A percentile compares a stretch with the other conserved stretches of the same genome.
Evolutionary conservation across 257 asterid genomes (phyloP).

Genomic region (Paraleonurus japonicus): DNA sequence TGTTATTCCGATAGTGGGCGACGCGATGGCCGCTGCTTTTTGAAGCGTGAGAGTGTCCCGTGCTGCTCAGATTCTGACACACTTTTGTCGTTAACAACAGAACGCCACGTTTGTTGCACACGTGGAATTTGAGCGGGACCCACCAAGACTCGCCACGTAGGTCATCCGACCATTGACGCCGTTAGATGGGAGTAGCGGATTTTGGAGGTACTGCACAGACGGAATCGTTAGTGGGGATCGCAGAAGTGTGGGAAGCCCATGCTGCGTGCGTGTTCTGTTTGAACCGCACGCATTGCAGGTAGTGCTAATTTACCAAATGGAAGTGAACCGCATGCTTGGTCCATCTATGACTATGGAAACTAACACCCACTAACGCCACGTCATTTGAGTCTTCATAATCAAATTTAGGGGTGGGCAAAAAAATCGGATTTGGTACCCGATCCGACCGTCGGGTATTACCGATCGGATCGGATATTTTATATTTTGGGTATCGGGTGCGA

Average conservation of each 20-base stretch:
- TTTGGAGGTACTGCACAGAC: neutral
- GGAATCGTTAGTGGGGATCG: slow-evolving; percentile 26
- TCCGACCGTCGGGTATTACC: too few species aligned
- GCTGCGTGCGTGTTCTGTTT: slow-evolving; percentile 23
- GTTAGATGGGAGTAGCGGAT: slow-evolving; percentile 18
- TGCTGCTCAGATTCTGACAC: slow-evolving; percentile 41
- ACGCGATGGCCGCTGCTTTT: slow-evolving; percentile 16
- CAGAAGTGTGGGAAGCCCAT: slow-evolving; percentile 26
- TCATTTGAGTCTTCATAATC: neutral
- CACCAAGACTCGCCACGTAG: slow-evolving; percentile 27
- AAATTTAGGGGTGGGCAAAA: too few species aligned
- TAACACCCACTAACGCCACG: neutral
- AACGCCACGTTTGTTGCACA: slow-evolving; percentile 16
- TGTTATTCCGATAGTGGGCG: slow-evolving; percentile 1
- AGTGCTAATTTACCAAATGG: neutral
- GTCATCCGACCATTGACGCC: slow-evolving; percentile 18
- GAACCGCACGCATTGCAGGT: slow-evolving; percentile 18
- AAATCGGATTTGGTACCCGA: too few species aligned
- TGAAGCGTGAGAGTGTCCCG: slow-evolving; percentile 39
- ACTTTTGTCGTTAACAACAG: slow-evolving; percentile 28
- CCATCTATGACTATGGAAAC: neutral
- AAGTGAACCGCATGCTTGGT: neutral
- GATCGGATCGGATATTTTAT: too few species aligned
- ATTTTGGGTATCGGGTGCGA: too few species aligned
- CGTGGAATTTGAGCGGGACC: slow-evolving; percentile 24